Conservation (phyloP, 1,139 yeast genomes). For the Cylindricascospora bacillispora region DNA sequence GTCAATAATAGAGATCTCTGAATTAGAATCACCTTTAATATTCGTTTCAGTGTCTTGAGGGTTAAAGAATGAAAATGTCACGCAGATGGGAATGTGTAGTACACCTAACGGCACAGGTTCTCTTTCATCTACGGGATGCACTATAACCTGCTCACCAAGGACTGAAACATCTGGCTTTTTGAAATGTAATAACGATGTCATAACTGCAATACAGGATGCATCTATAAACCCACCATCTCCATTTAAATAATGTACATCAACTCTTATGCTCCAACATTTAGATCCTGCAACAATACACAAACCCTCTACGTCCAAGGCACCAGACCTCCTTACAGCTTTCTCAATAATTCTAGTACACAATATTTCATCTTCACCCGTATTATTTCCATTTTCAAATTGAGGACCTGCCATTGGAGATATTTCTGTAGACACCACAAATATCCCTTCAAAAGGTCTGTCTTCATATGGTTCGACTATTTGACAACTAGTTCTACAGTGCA, state of each 20-base stretch:
- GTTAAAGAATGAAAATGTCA: conserved; percentile 78
- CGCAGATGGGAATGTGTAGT: conserved; percentile 80
- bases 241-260: conserved; percentile 77
- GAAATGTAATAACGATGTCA: conserved; percentile 74
- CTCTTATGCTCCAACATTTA: conserved; percentile 81
- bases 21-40: conserved; percentile 48
- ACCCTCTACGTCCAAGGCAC: conserved; percentile 81
- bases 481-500: conserved; percentile 70
- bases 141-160: conserved; percentile 52
- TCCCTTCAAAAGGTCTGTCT: conserved; percentile 89
- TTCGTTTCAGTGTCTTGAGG: conserved; percentile 52
- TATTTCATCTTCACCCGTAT: conserved; percentile 63
- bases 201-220: conserved; percentile 81
- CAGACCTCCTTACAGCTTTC: conserved; percentile 80
- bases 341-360: conserved; percentile 72
- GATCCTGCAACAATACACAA: conserved; percentile 85
- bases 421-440: conserved; percentile 74
- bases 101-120: conserved; percentile 80
- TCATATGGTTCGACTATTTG: conserved; percentile 74
- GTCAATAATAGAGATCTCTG: conserved; percentile 60
- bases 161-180: conserved; percentile 74
- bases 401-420: conserved; percentile 84
- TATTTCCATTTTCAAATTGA: conserved; percentile 57
- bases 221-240: conserved; percentile 91
- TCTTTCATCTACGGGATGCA: conserved; percentile 64